Conservation (phyloP, 495 filamentous ascomycete species). For the Podospora appendiculata region DNA sequence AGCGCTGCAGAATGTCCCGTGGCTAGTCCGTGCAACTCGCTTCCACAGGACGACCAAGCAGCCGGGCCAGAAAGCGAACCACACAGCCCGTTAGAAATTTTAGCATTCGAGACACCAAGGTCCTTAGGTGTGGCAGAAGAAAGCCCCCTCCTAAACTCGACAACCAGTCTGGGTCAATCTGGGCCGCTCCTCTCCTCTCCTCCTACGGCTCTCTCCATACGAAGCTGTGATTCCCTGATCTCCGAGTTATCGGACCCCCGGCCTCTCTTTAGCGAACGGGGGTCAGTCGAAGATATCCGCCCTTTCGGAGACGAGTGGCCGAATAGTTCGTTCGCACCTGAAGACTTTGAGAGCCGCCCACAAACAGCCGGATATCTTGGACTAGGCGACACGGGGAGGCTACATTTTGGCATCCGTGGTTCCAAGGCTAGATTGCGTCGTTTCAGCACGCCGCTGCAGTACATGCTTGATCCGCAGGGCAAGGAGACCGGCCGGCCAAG, state of each 20-base stretch:
- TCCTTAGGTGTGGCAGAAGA: too few relatives aligned
- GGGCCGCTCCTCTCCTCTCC: not conserved
- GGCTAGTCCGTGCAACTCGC: not conserved
- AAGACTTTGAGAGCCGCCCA: constrained; percentile 8
- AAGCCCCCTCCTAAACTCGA: too few relatives aligned
- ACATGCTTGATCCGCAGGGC: not conserved
- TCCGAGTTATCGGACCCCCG: not conserved
- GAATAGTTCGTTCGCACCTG: not conserved
- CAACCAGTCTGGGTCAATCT: too few relatives aligned
- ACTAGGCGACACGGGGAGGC: constrained; percentile 24
- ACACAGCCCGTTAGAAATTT: too few relatives aligned
- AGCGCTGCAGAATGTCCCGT: not conserved
- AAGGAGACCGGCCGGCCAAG: not conserved
- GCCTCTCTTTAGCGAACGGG: not conserved
- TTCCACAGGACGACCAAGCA: too few relatives aligned
- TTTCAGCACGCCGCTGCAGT: constrained; percentile 14
- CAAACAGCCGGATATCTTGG: constrained; percentile 35
- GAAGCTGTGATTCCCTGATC: not conserved
- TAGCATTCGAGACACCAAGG: too few relatives aligned
- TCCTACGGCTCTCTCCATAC: not conserved
- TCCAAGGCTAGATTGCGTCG: constrained; percentile 20
- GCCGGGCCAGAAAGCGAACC: too few relatives aligned
- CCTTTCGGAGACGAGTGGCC: not conserved
- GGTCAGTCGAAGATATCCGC: constrained; percentile 16
- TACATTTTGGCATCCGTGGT: constrained; percentile 24